A percentile compares a stretch with the other conserved stretches of the same genome.
Conservation (phyloP, 1,139 yeast species). For the Pichia inconspicua region DNA sequence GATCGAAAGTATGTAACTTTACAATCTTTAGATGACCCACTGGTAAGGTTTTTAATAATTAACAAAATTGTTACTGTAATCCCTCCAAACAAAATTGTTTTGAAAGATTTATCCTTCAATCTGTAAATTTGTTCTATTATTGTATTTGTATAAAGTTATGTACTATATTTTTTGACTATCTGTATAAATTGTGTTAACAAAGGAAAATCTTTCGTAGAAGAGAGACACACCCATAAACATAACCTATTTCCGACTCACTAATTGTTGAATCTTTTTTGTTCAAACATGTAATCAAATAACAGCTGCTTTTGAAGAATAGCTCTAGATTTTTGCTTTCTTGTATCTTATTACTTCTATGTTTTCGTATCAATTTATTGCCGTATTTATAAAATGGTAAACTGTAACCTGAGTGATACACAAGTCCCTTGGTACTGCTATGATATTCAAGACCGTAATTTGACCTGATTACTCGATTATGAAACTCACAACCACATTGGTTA, state of each 20-base stretch:
- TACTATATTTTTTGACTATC: not conserved
- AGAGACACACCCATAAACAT: conserved; percentile 35
- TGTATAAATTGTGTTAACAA: not conserved
- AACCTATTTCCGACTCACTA: conserved; percentile 39
- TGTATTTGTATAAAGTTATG: not conserved
- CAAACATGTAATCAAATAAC: conserved; percentile 49
- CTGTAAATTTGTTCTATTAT: not conserved
- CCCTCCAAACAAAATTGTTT: conserved; percentile 21
- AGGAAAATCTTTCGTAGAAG: conserved; percentile 35
- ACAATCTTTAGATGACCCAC: conserved; percentile 23
- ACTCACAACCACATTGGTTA: conserved; percentile 24
- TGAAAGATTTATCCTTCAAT: conserved; percentile 13
- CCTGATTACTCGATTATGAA: conserved; percentile 43
- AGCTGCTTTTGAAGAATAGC: conserved; percentile 47
- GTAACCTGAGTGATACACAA: conserved; percentile 39
- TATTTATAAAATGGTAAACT: conserved; percentile 45
- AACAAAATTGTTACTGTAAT: conserved; percentile 24
- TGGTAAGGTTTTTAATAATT: conserved; percentile 24
- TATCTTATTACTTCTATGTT: not conserved
- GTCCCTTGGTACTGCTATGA: conserved; percentile 26
- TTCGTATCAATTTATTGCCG: conserved; percentile 18
- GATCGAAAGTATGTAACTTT: conserved; percentile 11
- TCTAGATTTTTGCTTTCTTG: conserved; percentile 26
- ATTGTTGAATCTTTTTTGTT: conserved; percentile 31
- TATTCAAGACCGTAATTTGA: conserved; percentile 43